Base-by-base conservation (phyloP, 2,329 filamentous ascomycete species). In the Arthrinium puccinioides region DNA sequence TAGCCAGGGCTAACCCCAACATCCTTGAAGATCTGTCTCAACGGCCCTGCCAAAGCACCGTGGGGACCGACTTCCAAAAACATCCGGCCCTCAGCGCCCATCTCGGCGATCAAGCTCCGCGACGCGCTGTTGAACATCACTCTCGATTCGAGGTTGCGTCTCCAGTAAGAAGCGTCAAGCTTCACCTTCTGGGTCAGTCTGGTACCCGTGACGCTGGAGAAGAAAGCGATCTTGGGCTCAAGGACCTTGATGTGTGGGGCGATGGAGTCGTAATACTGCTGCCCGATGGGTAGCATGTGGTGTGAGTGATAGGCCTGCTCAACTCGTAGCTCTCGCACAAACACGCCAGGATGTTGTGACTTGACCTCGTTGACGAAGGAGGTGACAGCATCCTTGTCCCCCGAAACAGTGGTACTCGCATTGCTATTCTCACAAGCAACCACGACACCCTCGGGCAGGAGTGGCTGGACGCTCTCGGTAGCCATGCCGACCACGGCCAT, bases 341-440 rank as follows among this genome's bases (percentile, higher is more conserved):
- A 14, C 14, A 29, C n/a, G n/a, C 18, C 27, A 16, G 27, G 27
- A 15, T 13, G n/a, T 9, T 14, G 14, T 16, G 11, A 14, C n/a
- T 29, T 29, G 9, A 29, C 9, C 11, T 10, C 5, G 13, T 14
- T 28, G 3, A 28, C 26, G n/a, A 31, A 7, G 11, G 36, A 13
- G n/a, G 27, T 7, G 6, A 24, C 25, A 2, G 19, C 26, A 9
- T 37, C 35, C 13, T 9, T 9, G 27, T 29, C 27, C 4, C 35
- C 35, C 19, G 35, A 25, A n/a, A 37, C 15, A 4, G 37, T 21
- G 9, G 35, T 15, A 6, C 26, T 37, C 0, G 21, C 40, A 9
- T 35, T 14, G 27, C 13, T 14, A 16, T 29, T 29, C 27, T 29
- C 38, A 4, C 20, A 37, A 3, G 43, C 40, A 3, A 39, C 16